phyloP scores from a whole-genome alignment of 2,329 filamentous ascomycete species.

The Onygenales sp. region DNA sequence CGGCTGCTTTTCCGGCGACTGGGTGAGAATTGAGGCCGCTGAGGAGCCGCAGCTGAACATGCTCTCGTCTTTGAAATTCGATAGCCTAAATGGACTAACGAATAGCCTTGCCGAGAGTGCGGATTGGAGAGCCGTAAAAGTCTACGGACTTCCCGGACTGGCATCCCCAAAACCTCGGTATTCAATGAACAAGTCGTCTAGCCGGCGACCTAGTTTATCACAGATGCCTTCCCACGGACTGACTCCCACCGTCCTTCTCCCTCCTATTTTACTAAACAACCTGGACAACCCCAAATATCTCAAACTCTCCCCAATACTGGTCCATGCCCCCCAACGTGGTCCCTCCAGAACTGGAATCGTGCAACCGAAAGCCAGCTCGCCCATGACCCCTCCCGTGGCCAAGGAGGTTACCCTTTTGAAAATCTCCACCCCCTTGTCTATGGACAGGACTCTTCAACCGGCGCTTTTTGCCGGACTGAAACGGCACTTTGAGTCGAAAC shows the following conservation, averaged over 20 bases:
- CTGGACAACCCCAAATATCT: slow-evolving; percentile 69
- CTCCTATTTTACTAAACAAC: slow-evolving; percentile 80
- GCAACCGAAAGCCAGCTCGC: slow-evolving; percentile 37
- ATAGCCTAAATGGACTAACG: slow-evolving; percentile 24
- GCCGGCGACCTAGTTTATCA: slow-evolving; percentile 46
- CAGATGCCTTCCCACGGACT: slow-evolving; percentile 35
- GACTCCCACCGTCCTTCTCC: slow-evolving; percentile 63
- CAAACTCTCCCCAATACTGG: slow-evolving; percentile 56
- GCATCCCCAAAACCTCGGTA: slow-evolving; percentile 46
- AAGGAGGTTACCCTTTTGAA: slow-evolving; percentile 82
- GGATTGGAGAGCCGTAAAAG: slow-evolving; percentile 75
- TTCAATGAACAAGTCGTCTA: slow-evolving; percentile 40
- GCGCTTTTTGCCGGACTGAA: slow-evolving; percentile 81
- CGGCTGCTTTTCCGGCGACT: slow-evolving; percentile 95
- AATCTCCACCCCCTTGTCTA: slow-evolving; percentile 78
- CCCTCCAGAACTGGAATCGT: slow-evolving; percentile 51
- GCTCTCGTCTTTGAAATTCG: slow-evolving; percentile 56
- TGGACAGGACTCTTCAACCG: slow-evolving; percentile 74
- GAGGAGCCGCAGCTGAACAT: slow-evolving; percentile 55
- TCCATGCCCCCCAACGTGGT: slow-evolving; percentile 24
- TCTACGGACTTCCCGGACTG: slow-evolving; percentile 73
- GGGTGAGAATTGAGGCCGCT: slow-evolving; percentile 75
- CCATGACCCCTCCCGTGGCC: slow-evolving; percentile 48
- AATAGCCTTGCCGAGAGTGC: slow-evolving; percentile 46
- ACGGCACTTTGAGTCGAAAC: slow-evolving; percentile 73